Evolutionary conservation across 768 basidiomycete genomes (phyloP), one percentile per base, ranked within the genome.

Genomic region (Pisolithus tinctorius): DNA sequence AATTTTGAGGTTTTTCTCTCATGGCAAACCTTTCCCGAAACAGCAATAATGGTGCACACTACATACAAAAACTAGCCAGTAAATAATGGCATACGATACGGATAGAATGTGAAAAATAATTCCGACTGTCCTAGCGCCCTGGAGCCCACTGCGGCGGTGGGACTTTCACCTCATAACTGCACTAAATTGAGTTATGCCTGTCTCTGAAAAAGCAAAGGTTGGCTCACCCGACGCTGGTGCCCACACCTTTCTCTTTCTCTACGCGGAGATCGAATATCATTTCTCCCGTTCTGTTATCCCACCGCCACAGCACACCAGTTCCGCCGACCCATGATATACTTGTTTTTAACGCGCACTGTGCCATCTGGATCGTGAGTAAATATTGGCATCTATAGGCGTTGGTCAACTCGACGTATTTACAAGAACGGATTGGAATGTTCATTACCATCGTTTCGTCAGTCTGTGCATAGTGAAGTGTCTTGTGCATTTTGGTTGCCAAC

Each of bases 391-490:
- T 90, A 51, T 14, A 40, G 39, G 17, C 44, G 13, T n/a, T 30
- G 20, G 3, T n/a, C 48, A 23, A 27, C 20, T 50, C 9, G 55
- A 43, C 10, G 36, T 23, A 17, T n/a, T 26, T 34, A 34, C 45
- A 38, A 31, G 5, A 25, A 10, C 43, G 16, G 6, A 44, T 48
- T 40, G 1, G 1, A 48, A n/a, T 9, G 46, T 16, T 1, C 8
- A 27, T 37, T 66, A 88, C 90, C 90, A 90, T 95, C 10, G 68
- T 77, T 65, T 97, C 94, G 59, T 96, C 95, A 71, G 2, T n/a
- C n/a, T n/a, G n/a, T n/a, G n/a, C n/a, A n/a, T n/a, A n/a, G n/a
- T n/a, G n/a, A n/a, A n/a, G n/a, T n/a, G n/a, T n/a, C n/a, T n/a
- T n/a, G n/a, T n/a, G n/a, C n/a, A n/a, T n/a, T n/a, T n/a, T n/a